A percentile compares a stretch with the other conserved stretches of the same genome.
These are phyloP conservation scores for Sporisorium scitamineum DNA, from an alignment of 1,284 basidiomycete genomes.

Conservation along the genomic window DNA sequence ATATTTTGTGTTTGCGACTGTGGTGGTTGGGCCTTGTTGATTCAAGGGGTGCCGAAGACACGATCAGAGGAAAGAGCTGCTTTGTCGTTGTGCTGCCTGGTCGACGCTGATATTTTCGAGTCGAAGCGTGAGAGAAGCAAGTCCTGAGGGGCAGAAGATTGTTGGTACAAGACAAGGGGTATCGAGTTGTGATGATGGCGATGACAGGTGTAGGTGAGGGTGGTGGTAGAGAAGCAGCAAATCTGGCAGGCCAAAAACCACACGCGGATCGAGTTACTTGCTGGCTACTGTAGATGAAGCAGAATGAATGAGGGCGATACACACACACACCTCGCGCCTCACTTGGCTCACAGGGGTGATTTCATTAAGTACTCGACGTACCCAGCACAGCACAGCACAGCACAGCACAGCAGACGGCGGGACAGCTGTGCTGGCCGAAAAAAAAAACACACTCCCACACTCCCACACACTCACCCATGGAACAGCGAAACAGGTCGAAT, in stretches of 20 bases:
- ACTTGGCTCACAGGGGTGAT: no score
- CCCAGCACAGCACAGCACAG: no score
- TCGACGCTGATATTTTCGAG: background rate
- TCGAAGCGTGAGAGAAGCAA: background rate
- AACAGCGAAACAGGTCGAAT: constrained; percentile 4
- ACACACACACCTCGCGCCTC: background rate
- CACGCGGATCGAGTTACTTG: background rate
- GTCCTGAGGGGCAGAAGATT: background rate
- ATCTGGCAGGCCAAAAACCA: background rate
- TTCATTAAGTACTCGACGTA: no score
- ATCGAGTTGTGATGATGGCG: background rate
- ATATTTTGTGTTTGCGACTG: constrained; percentile 1
- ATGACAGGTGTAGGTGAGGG: background rate
- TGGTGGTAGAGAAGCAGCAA: background rate
- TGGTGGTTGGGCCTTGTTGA: background rate
- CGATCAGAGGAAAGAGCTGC: background rate
- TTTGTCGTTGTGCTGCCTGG: background rate
- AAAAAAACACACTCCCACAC: constrained; percentile 4
- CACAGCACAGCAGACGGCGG: background rate
- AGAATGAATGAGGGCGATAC: background rate
- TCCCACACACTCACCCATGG: background rate
- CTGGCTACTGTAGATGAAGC: no score
- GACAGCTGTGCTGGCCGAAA: constrained; percentile 1
- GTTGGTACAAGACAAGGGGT: background rate
- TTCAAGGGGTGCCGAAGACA: background rate